phyloP scores from a whole-genome alignment of 2,329 filamentous ascomycete genomes.

The Ramularia collo-cygni region DNA sequence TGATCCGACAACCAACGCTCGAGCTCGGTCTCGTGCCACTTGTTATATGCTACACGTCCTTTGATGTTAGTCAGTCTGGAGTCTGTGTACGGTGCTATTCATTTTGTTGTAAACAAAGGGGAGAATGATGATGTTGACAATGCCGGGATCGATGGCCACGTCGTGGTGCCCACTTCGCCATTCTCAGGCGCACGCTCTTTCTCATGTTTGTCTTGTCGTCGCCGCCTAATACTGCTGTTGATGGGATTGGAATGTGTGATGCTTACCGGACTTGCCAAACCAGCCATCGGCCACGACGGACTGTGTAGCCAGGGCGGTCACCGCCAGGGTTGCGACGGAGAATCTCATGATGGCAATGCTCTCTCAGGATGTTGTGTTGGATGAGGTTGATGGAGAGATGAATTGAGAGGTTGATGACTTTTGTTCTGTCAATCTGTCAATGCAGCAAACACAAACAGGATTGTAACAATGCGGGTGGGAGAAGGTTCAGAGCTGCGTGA shows the following conservation, averaged over 20 bases:
- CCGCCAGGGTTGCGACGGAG: slow-evolving; percentile 58
- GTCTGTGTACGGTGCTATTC: slow-evolving; percentile 1
- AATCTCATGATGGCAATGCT: slow-evolving; percentile 62
- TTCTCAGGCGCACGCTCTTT: slow-evolving; percentile 1
- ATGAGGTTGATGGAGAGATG: background rate
- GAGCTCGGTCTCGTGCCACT: slow-evolving; percentile 96
- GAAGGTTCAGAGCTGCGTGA: too few relatives aligned
- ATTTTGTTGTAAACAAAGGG: too few relatives aligned
- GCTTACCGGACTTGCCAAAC: slow-evolving; percentile 79
- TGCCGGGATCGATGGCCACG: background rate
- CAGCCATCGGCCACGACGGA: slow-evolving; percentile 67
- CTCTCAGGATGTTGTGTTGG: slow-evolving; percentile 5
- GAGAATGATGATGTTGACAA: slow-evolving; percentile 1
- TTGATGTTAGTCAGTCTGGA: slow-evolving; percentile 22
- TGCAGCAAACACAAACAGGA: too few relatives aligned
- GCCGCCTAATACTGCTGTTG: background rate
- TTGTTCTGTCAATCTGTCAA: too few relatives aligned
- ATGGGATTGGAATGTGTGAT: background rate
- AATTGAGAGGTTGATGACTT: slow-evolving; percentile 1
- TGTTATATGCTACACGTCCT: slow-evolving; percentile 73
- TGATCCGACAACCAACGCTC: slow-evolving; percentile 95
- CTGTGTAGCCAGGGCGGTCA: slow-evolving; percentile 66
- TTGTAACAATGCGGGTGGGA: too few relatives aligned
- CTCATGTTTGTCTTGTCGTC: too few relatives aligned
- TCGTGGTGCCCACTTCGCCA: slow-evolving; percentile 4